These are phyloP conservation scores for Kwoniella sp. DNA, from an alignment of 768 basidiomycete species.

Conservation along the genomic window DNA sequence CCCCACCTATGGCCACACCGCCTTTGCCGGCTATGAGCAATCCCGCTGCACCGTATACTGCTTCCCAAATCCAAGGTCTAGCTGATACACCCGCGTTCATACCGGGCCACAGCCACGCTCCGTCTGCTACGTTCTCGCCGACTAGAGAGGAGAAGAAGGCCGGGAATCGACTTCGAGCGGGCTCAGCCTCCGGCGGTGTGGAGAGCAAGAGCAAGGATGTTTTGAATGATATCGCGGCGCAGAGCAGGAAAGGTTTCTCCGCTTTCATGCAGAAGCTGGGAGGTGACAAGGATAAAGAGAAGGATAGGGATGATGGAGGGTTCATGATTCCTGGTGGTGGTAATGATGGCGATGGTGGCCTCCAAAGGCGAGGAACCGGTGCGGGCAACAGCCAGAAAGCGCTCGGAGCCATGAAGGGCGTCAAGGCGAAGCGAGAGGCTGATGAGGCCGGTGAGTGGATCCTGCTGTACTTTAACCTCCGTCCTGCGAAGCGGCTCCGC, in stretches of 20 bases:
- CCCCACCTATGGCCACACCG: slow-evolving; percentile 27
- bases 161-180: slow-evolving; percentile 75
- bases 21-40: slow-evolving; percentile 18
- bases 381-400: slow-evolving; percentile 28
- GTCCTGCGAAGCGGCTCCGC: not conserved
- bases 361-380: slow-evolving; percentile 37
- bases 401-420: slow-evolving; percentile 66
- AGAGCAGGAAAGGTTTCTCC: slow-evolving; percentile 85
- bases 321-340: slow-evolving; percentile 21
- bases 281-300: slow-evolving; percentile 48
- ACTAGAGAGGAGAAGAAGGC: slow-evolving; percentile 57
- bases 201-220: slow-evolving; percentile 50
- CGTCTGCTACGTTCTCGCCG: slow-evolving; percentile 57
- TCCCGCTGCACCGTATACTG: slow-evolving; percentile 9
- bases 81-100: slow-evolving; percentile 18
- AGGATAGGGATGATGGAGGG: slow-evolving; percentile 64
- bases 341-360: slow-evolving; percentile 25
- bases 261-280: slow-evolving; percentile 81
- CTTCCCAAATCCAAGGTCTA: slow-evolving; percentile 18
- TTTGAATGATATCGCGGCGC: slow-evolving; percentile 83
- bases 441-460: slow-evolving; percentile 75
- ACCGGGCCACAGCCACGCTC: slow-evolving; percentile 7
- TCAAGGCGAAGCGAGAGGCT: slow-evolving; percentile 82
- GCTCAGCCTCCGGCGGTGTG: slow-evolving; percentile 63
- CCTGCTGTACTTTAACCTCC: not conserved